Conservation (phyloP, 139 green algal genomes). For the Chlamydomonas asymmetrica region DNA sequence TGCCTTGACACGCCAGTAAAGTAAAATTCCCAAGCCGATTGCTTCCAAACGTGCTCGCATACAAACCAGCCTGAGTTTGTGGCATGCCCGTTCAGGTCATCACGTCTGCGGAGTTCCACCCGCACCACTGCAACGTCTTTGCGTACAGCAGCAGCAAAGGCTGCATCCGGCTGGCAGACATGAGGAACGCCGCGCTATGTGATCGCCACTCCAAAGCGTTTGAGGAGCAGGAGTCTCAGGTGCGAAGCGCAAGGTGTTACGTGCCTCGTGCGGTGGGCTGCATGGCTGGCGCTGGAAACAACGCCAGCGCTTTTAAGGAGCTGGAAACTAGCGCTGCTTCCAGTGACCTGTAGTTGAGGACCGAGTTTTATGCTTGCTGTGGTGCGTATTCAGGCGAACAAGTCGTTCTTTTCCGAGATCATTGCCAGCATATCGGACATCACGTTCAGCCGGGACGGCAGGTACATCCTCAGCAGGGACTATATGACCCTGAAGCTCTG, state of each 20-base stretch:
- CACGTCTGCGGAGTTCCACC: conserved; percentile 94
- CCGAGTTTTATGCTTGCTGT: too few relatives aligned
- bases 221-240: conserved; percentile 70
- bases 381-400: conserved; percentile 63
- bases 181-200: conserved; percentile 87
- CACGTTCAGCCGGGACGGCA: conserved; percentile 86
- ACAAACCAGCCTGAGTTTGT: not conserved
- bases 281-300: too few relatives aligned
- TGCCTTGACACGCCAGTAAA: not conserved
- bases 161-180: conserved; percentile 92
- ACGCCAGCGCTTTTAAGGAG: too few relatives aligned
- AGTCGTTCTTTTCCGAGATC: conserved; percentile 97
- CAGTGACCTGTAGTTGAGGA: too few relatives aligned
- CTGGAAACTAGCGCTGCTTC: too few relatives aligned
- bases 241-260: too few relatives aligned
- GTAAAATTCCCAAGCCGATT: not conserved
- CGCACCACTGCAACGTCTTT: conserved; percentile 86
- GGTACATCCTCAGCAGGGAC: conserved; percentile 90
- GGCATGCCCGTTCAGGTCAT: conserved; percentile 81
- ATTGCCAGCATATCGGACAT: conserved; percentile 94
- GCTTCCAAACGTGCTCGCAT: not conserved
- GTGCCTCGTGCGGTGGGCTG: too few relatives aligned
- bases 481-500: conserved; percentile 99
- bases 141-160: conserved; percentile 95
- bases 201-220: conserved; percentile 85